Evolutionary conservation across 169 alveolate genomes (phyloP).

Genomic region (Plasmodium ovale): DNA sequence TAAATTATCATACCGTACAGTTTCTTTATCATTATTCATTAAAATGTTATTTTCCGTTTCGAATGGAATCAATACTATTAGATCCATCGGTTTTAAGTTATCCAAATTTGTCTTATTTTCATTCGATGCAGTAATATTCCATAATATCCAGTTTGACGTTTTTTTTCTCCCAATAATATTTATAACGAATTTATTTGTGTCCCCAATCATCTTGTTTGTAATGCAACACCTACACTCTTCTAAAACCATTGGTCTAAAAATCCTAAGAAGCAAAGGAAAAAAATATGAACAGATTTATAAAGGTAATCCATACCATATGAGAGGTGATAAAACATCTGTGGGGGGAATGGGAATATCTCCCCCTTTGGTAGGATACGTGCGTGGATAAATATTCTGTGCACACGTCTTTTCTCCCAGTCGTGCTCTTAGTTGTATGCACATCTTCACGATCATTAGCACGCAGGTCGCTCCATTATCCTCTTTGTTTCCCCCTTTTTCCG

Average conservation of each 20-base stretch:
- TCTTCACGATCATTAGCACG: neutral
- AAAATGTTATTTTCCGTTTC: conserved; percentile 11
- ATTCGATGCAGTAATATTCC: conserved; percentile 19
- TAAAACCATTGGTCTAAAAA: conserved; percentile 65
- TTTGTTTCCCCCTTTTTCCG: conserved; percentile 6
- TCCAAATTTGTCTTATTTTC: conserved; percentile 22
- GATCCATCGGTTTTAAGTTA: conserved; percentile 68
- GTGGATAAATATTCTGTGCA: no score
- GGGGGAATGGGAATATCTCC: no score
- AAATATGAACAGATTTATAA: neutral
- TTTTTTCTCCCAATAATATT: conserved; percentile 52
- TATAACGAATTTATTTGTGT: conserved; percentile 20
- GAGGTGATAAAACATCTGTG: neutral
- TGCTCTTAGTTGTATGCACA: neutral
- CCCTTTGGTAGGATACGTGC: no score
- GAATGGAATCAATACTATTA: conserved; percentile 57
- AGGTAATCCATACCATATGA: neutral
- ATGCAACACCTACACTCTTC: conserved; percentile 70
- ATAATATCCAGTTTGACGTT: conserved; percentile 62
- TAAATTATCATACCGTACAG: conserved; percentile 50
- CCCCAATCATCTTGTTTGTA: conserved; percentile 43
- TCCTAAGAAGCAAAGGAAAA: conserved; percentile 17
- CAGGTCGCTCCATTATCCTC: neutral
- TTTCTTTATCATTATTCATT: conserved; percentile 9
- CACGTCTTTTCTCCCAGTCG: no score